Base-by-base conservation (phyloP, 176 grass and related monocot genomes). In the Bonia amplexicaulis region DNA sequence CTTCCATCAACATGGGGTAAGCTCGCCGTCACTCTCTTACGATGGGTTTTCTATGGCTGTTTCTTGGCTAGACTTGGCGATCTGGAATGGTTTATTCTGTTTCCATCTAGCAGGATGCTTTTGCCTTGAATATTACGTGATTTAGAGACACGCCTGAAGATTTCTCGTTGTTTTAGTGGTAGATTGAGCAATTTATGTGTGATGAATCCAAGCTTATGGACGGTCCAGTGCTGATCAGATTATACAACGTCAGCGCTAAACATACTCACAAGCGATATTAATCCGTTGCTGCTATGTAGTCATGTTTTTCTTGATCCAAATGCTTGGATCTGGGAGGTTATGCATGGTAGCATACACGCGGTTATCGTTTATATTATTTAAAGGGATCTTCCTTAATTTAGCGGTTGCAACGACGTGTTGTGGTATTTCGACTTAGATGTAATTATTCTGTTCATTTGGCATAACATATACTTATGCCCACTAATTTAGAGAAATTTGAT, bases 191-290 rank as follows among this genome's bases (percentile, higher is more conserved):
- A 23, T 6, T 58, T 49, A 6, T 12, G 11, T 48, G 39, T 19
- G 66, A 22, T 60, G 71, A 61, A 73, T 4, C 33, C 37, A 40
- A 91, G 90, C 86, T 91, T 88, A 83, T 79, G 63, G 90, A 92
- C 83, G 87, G 87, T 91, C 90, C 65, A 52, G 90, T 88, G 81
- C 86, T 91, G 90, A 85, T 91, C 72, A 85, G 82, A 85, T 81
- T 85, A 3, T 65, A 41, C 19, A 78, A 81, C 90, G 66, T 88
- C 86, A 88, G 81, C 22, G 22, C 90, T 82, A 88, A 91, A 91
- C 90, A 88, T 73, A 85, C 63, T 88, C 86, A 88, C 88, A 88
- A 91, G 90, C 86, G 26, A 88, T 4, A 91, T 68, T 12, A 88
- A 91, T 73, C 58, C 55, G 81, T 88, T 88, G 90, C 82, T 84